Conservation (phyloP, 768 basidiomycete species). For the Agaricus subrufescens region DNA sequence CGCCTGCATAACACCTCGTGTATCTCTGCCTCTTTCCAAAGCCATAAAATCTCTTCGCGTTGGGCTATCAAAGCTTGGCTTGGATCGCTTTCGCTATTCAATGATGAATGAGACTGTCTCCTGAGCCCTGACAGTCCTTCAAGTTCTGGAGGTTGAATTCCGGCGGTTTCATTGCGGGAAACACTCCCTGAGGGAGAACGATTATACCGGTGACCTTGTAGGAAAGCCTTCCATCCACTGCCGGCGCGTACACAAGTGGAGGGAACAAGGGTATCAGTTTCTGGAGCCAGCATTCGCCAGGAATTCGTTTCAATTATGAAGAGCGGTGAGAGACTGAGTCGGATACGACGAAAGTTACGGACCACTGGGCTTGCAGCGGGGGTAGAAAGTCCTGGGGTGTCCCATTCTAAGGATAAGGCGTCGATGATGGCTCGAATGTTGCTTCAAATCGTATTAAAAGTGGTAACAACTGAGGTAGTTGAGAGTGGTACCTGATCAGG, state of each 20-base stretch:
- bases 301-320: slow-evolving; percentile 51
- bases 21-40: slow-evolving; percentile 60
- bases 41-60: slow-evolving; percentile 51
- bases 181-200: background rate
- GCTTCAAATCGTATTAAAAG: slow-evolving; percentile 25
- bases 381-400: slow-evolving; percentile 16
- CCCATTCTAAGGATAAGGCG: slow-evolving; percentile 44
- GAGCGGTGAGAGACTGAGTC: slow-evolving; percentile 39
- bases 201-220: slow-evolving; percentile 19
- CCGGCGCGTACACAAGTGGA: slow-evolving; percentile 54
- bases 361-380: slow-evolving; percentile 15
- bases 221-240: slow-evolving; percentile 50
- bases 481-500: slow-evolving; percentile 46
- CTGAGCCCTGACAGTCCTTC: background rate
- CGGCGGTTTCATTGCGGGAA: slow-evolving; percentile 1
- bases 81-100: slow-evolving; percentile 37
- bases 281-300: slow-evolving; percentile 46
- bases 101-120: slow-evolving; percentile 18
- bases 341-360: slow-evolving; percentile 27
- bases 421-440: slow-evolving; percentile 57
- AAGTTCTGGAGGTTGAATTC: background rate
- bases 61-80: slow-evolving; percentile 47
- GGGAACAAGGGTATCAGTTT: slow-evolving; percentile 24
- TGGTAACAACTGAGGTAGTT: background rate
- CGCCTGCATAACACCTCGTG: slow-evolving; percentile 45